Evolutionary conservation across 345 rosid genomes (phyloP).

Genomic region (Populus pruinosa): DNA sequence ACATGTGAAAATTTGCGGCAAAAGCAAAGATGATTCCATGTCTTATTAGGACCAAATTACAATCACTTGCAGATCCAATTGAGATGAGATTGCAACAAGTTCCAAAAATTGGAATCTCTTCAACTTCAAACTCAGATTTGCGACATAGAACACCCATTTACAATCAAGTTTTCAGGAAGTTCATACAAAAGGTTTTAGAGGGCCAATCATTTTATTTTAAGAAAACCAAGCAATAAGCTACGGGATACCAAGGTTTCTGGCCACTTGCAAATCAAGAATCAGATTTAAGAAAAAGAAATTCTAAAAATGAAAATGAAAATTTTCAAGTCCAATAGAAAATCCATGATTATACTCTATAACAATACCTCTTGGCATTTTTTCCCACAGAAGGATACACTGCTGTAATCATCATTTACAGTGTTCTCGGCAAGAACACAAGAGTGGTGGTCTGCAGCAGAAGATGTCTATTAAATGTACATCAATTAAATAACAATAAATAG

Average conservation of each 20-base stretch:
- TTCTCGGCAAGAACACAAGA: conserved; percentile 46
- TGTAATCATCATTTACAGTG: conserved; percentile 26
- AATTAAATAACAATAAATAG: neutral
- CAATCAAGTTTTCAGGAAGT: neutral
- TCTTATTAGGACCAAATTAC: neutral
- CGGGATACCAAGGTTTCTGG: neutral
- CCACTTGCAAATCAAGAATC: neutral
- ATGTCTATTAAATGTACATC: conserved; percentile 11
- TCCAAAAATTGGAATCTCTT: neutral
- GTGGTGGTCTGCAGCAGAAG: conserved; percentile 64
- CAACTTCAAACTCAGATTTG: neutral
- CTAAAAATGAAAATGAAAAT: neutral
- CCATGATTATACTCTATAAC: neutral
- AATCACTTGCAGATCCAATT: neutral
- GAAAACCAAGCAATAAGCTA: neutral
- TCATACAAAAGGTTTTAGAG: neutral
- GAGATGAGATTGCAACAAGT: neutral
- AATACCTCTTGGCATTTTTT: conserved; percentile 74
- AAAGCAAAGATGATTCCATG: neutral
- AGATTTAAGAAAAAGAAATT: neutral
- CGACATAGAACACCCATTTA: neutral
- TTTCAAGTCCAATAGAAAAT: neutral
- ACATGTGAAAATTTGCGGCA: neutral
- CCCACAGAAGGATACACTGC: conserved; percentile 61
- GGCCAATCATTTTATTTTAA: neutral